A percentile compares a stretch with the other conserved stretches of the same genome.
phyloP scores from a whole-genome alignment of 495 filamentous ascomycete genomes.

The Neurospora tetrasperma region DNA sequence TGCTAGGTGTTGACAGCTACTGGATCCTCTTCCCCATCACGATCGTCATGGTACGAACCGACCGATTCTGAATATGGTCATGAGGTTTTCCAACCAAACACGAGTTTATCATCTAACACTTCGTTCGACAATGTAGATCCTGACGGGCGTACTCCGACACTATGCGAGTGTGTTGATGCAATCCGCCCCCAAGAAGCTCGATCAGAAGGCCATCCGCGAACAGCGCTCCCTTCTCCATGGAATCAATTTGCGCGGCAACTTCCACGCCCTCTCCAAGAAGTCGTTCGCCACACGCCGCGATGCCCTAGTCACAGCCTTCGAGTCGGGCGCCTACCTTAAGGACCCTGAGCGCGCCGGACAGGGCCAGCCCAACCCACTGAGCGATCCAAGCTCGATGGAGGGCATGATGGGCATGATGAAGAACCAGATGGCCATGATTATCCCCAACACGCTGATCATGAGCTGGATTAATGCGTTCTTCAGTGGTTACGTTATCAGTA shows the following conservation, averaged over 20 bases:
- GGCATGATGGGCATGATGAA: constrained; percentile 99
- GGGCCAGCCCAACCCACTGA: constrained; percentile 87
- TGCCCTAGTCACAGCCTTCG: constrained; percentile 67
- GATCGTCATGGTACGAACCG: constrained; percentile 72
- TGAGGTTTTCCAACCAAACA: neutral
- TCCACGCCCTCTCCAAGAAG: constrained; percentile 57
- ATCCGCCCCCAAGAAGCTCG: constrained; percentile 70
- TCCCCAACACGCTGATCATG: constrained; percentile 97
- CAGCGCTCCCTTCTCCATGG: constrained; percentile 80
- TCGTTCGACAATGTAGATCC: constrained; percentile 44
- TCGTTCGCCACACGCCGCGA: constrained; percentile 72
- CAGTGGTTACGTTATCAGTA: constrained; percentile 92
- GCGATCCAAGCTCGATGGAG: constrained; percentile 95
- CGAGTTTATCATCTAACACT: constrained; percentile 3
- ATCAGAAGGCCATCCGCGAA: constrained; percentile 67
- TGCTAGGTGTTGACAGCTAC: constrained; percentile 47
- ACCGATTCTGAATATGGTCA: neutral
- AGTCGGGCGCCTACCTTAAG: constrained; percentile 79
- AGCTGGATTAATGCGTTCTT: constrained; percentile 99
- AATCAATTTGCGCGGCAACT: constrained; percentile 74
- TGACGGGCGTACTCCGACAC: constrained; percentile 92
- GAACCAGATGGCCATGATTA: constrained; percentile 99
- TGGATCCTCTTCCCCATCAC: constrained; percentile 98
- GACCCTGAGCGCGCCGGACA: constrained; percentile 77
- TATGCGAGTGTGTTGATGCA: constrained; percentile 88